phyloP scores from a whole-genome alignment of 108 stramenopile species.

The Discostella stelligeroides region DNA sequence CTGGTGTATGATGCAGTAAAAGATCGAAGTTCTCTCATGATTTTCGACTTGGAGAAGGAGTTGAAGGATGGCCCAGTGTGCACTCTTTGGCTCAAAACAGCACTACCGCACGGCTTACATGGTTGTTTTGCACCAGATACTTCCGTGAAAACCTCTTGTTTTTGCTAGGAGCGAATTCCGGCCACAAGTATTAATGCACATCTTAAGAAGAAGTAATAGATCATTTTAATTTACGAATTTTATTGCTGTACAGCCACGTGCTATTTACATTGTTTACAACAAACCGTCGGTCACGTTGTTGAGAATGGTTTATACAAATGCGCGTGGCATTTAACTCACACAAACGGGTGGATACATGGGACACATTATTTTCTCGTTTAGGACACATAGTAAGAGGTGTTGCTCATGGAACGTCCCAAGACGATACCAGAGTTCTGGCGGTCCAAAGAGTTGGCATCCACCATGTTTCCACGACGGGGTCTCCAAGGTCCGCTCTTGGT shows the following conservation, averaged over 20 bases:
- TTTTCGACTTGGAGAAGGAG: slow-evolving; percentile 59
- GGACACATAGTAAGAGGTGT: slow-evolving; percentile 12
- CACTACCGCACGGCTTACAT: slow-evolving; percentile 63
- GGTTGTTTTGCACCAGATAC: slow-evolving; percentile 56
- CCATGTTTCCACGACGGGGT: slow-evolving; percentile 18
- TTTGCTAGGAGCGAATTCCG: too few species aligned
- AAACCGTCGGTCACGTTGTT: too few species aligned
- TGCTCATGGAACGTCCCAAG: slow-evolving; percentile 16
- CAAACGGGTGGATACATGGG: too few species aligned
- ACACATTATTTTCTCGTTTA: too few species aligned
- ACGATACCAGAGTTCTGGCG: slow-evolving; percentile 11
- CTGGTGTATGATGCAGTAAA: slow-evolving; percentile 56
- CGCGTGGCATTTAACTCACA: too few species aligned
- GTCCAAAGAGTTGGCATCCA: background rate
- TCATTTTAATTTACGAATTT: too few species aligned
- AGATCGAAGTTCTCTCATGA: slow-evolving; percentile 39
- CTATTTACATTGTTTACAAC: too few species aligned
- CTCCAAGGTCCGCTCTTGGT: slow-evolving; percentile 38
- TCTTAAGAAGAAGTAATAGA: too few species aligned
- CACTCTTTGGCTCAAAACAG: slow-evolving; percentile 51
- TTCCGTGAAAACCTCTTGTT: slow-evolving; percentile 25
- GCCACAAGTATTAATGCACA: too few species aligned
- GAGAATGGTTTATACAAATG: too few species aligned
- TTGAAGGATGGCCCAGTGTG: slow-evolving; percentile 59
- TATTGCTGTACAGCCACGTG: too few species aligned